Conservation (phyloP, 106 monocot species). For the Ottelia alismoides region DNA sequence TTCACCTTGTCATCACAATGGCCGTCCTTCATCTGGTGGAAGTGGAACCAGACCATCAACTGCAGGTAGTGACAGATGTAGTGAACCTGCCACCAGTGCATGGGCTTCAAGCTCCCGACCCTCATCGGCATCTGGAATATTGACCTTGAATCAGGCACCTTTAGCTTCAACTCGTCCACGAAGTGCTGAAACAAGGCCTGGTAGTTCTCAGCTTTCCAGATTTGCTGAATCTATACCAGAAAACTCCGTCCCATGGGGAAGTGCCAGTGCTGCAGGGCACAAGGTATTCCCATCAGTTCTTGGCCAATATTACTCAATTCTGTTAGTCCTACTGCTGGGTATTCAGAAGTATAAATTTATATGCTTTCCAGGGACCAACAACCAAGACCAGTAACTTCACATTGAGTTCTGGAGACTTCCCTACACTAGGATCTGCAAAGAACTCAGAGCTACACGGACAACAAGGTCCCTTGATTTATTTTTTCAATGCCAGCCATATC, state of each 20-base stretch:
- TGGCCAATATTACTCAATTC: too few relatives aligned
- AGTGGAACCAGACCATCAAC: constrained; percentile 78
- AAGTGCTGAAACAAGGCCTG: constrained; percentile 90
- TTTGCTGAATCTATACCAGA: constrained; percentile 57
- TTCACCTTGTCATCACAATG: constrained; percentile 41
- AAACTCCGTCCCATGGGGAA: constrained; percentile 25
- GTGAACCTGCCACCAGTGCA: constrained; percentile 32
- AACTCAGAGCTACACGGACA: constrained; percentile 31
- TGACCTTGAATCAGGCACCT: constrained; percentile 38
- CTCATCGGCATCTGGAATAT: constrained; percentile 71
- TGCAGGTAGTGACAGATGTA: constrained; percentile 63
- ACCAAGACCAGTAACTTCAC: constrained; percentile 36
- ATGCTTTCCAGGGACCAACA: too few relatives aligned
- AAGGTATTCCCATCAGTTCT: too few relatives aligned
- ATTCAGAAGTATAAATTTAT: too few relatives aligned
- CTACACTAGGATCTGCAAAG: constrained; percentile 73
- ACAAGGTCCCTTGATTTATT: constrained; percentile 38
- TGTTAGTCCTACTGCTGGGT: too few relatives aligned
- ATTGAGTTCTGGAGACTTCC: constrained; percentile 90
- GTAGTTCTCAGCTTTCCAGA: constrained; percentile 72
- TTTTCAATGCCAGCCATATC: too few relatives aligned
- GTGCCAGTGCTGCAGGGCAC: constrained; percentile 28
- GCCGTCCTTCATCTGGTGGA: constrained; percentile 73
- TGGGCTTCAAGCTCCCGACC: constrained; percentile 79
- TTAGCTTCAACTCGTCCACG: constrained; percentile 47